Percentiles rank a stretch among this genome's conserved stretches.
Conservation (phyloP, 768 basidiomycete genomes). For the Mycena olivaceomarginata region DNA sequence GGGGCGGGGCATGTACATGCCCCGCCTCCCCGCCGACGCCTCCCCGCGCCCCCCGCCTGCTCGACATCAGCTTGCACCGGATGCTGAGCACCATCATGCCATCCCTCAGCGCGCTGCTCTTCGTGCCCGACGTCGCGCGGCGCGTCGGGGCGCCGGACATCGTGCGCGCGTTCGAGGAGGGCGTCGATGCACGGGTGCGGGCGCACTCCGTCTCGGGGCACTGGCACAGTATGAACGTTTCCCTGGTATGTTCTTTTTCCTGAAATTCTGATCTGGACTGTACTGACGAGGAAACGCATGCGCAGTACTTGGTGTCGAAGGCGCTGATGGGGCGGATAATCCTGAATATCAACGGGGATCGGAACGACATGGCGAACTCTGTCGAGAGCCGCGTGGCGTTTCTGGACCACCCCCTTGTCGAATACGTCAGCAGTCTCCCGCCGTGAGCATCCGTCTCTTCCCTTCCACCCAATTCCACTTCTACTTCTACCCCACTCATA, state of each 20-base stretch:
- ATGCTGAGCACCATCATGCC: too few relatives aligned
- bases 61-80: not conserved
- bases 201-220: constrained; percentile 24
- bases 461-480: too few relatives aligned
- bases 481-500: too few relatives aligned
- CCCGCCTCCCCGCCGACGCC: not conserved
- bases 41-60: not conserved
- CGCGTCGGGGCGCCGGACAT: too few relatives aligned
- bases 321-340: constrained; percentile 11
- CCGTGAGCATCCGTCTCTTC: constrained; percentile 13
- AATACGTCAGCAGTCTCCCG: constrained; percentile 39
- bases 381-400: constrained; percentile 41
- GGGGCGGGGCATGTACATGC: not conserved
- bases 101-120: too few relatives aligned
- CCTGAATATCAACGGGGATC: constrained; percentile 32
- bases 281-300: too few relatives aligned
- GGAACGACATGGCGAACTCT: constrained; percentile 35
- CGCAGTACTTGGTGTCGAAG: constrained; percentile 26
- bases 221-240: constrained; percentile 32
- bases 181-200: constrained; percentile 11
- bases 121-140: too few relatives aligned
- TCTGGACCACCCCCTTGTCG: constrained; percentile 41
- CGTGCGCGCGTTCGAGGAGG: not conserved
- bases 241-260: not conserved
- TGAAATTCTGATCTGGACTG: too few relatives aligned